A percentile compares a stretch with the other conserved stretches of the same genome.
phyloP scores from a whole-genome alignment of 1,139 yeast species.

The Magnusiomyces suaveolens region DNA sequence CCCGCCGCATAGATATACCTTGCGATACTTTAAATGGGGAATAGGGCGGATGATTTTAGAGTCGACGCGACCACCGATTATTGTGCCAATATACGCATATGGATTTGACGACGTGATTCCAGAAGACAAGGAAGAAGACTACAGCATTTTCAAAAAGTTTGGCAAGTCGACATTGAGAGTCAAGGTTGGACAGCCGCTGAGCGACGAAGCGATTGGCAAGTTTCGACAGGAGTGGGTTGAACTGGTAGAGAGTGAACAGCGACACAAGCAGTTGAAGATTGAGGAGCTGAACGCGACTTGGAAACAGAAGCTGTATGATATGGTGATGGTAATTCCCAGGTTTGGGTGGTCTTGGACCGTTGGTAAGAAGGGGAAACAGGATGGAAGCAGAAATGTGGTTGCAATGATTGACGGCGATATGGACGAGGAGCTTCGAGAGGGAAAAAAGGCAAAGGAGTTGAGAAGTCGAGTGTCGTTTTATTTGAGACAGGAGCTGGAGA shows the following conservation, averaged over 20 bases:
- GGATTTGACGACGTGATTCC: slow-evolving; percentile 88
- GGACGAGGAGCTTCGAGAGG: slow-evolving; percentile 50
- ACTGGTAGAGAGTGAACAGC: slow-evolving; percentile 47
- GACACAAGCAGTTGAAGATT: slow-evolving; percentile 16
- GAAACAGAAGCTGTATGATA: neutral
- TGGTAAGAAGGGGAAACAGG: slow-evolving; percentile 2
- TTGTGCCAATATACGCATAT: slow-evolving; percentile 77
- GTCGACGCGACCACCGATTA: slow-evolving; percentile 71
- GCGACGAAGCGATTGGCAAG: slow-evolving; percentile 47
- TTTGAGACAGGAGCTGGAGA: slow-evolving; percentile 53
- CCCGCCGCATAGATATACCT: slow-evolving; percentile 69
- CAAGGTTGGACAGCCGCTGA: slow-evolving; percentile 62
- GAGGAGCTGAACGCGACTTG: neutral
- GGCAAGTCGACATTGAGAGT: slow-evolving; percentile 55
- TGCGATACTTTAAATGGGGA: slow-evolving; percentile 97
- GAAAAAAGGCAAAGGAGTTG: slow-evolving; percentile 51
- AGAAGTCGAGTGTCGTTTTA: slow-evolving; percentile 64
- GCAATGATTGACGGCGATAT: slow-evolving; percentile 36
- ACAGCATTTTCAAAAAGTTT: slow-evolving; percentile 40
- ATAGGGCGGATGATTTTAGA: slow-evolving; percentile 74
- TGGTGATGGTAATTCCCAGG: no score
- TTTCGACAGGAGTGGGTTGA: slow-evolving; percentile 62
- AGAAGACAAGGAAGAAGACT: slow-evolving; percentile 42
- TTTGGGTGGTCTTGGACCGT: slow-evolving; percentile 1
- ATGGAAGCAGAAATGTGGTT: neutral